Evolutionary conservation across 345 rosid genomes (phyloP).

Genomic region (Sisymbrium altissimum): DNA sequence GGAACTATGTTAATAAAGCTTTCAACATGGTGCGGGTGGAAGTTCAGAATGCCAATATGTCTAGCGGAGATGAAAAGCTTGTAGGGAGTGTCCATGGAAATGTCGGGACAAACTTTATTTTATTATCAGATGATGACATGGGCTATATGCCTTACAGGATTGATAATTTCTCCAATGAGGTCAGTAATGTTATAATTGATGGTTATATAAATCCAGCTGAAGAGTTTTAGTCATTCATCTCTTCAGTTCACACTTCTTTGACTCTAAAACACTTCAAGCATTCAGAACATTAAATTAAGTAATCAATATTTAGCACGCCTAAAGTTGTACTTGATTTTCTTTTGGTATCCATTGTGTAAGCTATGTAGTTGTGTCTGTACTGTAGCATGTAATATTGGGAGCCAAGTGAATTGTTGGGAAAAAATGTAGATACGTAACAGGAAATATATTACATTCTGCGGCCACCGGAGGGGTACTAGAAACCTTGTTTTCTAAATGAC

Average conservation of each 20-base stretch:
- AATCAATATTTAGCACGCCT: background rate
- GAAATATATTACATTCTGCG: background rate
- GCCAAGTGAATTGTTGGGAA: slow-evolving; percentile 6
- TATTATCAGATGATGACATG: slow-evolving; percentile 85
- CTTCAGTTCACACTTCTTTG: background rate
- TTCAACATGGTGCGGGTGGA: slow-evolving; percentile 82
- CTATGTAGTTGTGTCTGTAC: slow-evolving; percentile 11
- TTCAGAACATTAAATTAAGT: background rate
- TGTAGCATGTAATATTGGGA: slow-evolving; percentile 17
- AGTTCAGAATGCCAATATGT: slow-evolving; percentile 84
- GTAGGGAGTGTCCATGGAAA: slow-evolving; percentile 68
- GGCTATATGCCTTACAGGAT: slow-evolving; percentile 95
- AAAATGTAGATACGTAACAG: background rate
- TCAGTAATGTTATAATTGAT: slow-evolving; percentile 34
- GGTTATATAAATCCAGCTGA: slow-evolving; percentile 1
- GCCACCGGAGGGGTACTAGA: background rate
- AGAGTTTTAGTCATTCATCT: background rate
- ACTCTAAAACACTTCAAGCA: slow-evolving; percentile 3
- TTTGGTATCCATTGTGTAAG: background rate
- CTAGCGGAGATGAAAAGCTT: slow-evolving; percentile 66
- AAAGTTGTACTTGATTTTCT: background rate
- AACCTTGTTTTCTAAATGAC: background rate
- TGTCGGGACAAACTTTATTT: slow-evolving; percentile 84
- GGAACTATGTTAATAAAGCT: slow-evolving; percentile 71
- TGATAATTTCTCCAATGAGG: slow-evolving; percentile 98